Conservation (phyloP, 2,329 filamentous ascomycete genomes). For the Phoma sp. region DNA sequence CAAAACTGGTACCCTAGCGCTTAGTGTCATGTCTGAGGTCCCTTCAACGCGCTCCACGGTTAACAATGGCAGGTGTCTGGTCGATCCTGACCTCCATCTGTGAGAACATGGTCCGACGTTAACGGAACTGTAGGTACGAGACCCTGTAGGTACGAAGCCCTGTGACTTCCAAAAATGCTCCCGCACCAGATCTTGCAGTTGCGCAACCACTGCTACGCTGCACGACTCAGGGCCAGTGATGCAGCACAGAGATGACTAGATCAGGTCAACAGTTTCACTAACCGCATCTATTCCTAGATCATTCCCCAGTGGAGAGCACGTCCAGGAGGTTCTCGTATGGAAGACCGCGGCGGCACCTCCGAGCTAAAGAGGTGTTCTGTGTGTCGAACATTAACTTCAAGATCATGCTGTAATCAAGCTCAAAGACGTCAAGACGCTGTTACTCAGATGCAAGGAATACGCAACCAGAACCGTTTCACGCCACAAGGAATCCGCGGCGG, state of each 20-base stretch:
- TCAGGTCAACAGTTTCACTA: conserved; percentile 29
- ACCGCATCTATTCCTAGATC: conserved; percentile 16
- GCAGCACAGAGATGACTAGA: conserved; percentile 4
- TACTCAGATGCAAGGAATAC: conserved; percentile 1
- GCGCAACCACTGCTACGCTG: background rate
- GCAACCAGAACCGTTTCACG: conserved; percentile 7
- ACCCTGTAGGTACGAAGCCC: conserved; percentile 13
- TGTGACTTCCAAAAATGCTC: conserved; percentile 11
- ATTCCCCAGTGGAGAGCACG: conserved; percentile 4
- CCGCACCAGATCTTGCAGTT: conserved; percentile 6
- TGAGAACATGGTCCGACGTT: conserved; percentile 1
- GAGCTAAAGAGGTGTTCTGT: background rate
- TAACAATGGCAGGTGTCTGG: conserved; percentile 10
- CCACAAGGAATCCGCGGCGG: background rate
- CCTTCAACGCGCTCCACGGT: conserved; percentile 18
- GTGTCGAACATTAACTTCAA: background rate
- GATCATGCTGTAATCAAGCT: background rate
- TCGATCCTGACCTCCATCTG: conserved; percentile 13
- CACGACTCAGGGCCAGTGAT: conserved; percentile 1
- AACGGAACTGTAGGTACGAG: conserved; percentile 15
- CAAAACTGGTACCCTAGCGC: conserved; percentile 19
- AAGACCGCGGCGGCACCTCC: conserved; percentile 3
- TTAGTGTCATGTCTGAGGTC: conserved; percentile 28
- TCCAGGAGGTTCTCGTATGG: conserved; percentile 4
- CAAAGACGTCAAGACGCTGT: conserved; percentile 1